A percentile compares a stretch with the other conserved stretches of the same genome.
These are phyloP conservation scores for Canariomyces notabilis DNA, from an alignment of 2,329 filamentous ascomycete genomes.

Conservation along the genomic window DNA sequence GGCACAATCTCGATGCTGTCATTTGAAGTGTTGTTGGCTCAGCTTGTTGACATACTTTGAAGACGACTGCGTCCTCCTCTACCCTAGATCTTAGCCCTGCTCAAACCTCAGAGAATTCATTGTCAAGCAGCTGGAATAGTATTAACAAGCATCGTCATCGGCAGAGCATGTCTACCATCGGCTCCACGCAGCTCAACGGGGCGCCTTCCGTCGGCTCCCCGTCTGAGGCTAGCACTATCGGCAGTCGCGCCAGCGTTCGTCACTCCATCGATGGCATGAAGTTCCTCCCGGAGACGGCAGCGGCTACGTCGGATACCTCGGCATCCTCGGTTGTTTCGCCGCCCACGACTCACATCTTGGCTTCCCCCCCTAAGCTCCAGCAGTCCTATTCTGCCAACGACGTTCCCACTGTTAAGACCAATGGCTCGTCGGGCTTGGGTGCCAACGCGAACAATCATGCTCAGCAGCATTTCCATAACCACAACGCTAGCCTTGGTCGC, in stretches of 20 bases:
- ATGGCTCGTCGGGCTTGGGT: conserved; percentile 41
- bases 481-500: conserved; percentile 76
- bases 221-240: conserved; percentile 43
- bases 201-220: conserved; percentile 33
- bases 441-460: conserved; percentile 54
- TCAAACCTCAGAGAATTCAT: conserved; percentile 55
- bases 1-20: background rate
- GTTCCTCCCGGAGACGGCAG: conserved; percentile 43
- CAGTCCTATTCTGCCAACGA: conserved; percentile 89
- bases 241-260: conserved; percentile 45
- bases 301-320: conserved; percentile 33
- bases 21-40: background rate
- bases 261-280: conserved; percentile 54
- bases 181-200: conserved; percentile 34
- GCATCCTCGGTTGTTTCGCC: conserved; percentile 38
- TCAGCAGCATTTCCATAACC: conserved; percentile 64
- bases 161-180: conserved; percentile 50
- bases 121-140: conserved; percentile 52
- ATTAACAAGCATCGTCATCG: conserved; percentile 65
- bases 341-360: conserved; percentile 48
- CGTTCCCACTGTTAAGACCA: conserved; percentile 76
- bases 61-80: conserved; percentile 77
- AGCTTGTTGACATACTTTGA: conserved; percentile 12
- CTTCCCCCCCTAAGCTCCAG: conserved; percentile 69
- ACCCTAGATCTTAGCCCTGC: conserved; percentile 74